Percentiles rank a stretch among this genome's conserved stretches.
phyloP scores from a whole-genome alignment of 164 flowering plant species.

The Vitis rotundifolia region DNA sequence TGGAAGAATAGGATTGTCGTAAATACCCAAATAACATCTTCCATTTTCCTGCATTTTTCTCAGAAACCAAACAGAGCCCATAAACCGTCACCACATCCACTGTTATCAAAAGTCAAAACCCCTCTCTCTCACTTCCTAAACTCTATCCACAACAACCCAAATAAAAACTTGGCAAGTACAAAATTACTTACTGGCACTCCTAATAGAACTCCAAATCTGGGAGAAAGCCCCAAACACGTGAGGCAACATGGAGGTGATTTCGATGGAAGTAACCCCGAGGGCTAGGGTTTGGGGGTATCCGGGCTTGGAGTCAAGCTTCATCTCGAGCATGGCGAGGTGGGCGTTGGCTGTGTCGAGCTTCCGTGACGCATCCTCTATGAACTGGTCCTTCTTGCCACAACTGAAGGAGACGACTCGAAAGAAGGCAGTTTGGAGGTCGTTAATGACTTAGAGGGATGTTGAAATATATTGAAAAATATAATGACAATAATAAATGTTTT shows the following conservation, averaged over 20 bases:
- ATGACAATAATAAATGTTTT: too few species aligned
- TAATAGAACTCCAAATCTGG: constrained; percentile 50
- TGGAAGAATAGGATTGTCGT: too few species aligned
- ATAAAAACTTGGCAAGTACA: background rate
- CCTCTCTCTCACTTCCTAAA: too few species aligned
- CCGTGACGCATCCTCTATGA: constrained; percentile 36
- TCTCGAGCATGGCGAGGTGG: constrained; percentile 59
- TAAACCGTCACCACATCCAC: too few species aligned
- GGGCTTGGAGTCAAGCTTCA: constrained; percentile 77
- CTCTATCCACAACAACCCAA: too few species aligned
- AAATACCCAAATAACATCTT: too few species aligned
- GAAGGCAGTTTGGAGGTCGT: constrained; percentile 64
- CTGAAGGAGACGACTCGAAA: constrained; percentile 34
- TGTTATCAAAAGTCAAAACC: too few species aligned
- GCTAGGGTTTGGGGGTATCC: constrained; percentile 51
- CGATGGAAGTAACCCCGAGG: constrained; percentile 70
- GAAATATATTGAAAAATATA: too few species aligned
- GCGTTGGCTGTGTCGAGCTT: constrained; percentile 52
- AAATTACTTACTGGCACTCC: constrained; percentile 12
- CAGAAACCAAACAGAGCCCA: too few species aligned
- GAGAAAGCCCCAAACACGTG: constrained; percentile 38
- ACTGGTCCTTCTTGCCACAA: constrained; percentile 36
- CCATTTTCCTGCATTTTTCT: too few species aligned
- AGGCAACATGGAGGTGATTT: constrained; percentile 41
- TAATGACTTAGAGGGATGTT: constrained; percentile 71